A percentile compares a stretch with the other conserved stretches of the same genome.
Evolutionary conservation across 805 yeast genomes (phyloP).

Genomic region (Tanozyma kutaoensis): DNA sequence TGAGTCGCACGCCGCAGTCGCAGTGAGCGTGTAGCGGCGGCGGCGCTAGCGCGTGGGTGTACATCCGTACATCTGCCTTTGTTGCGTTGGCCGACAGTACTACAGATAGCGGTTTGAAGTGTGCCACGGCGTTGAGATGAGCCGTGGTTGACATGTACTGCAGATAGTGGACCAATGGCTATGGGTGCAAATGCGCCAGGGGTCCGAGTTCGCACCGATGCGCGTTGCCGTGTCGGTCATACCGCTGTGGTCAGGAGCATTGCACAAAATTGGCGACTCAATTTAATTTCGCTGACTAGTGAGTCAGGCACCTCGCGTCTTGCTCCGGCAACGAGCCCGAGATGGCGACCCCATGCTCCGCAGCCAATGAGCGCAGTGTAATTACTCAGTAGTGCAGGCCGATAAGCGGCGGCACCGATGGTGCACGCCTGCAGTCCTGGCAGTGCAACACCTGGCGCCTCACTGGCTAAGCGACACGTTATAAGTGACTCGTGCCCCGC

Average conservation of each 20-base stretch:
- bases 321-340: no score
- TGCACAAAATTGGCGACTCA: no score
- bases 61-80: constrained; percentile 8
- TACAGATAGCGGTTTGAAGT: constrained; percentile 12
- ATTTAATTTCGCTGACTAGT: no score
- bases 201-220: no score
- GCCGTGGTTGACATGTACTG: constrained; percentile 5
- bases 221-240: no score
- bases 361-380: constrained; percentile 6
- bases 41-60: constrained; percentile 12
- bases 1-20: constrained; percentile 15
- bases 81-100: constrained; percentile 12
- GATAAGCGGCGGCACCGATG: constrained; percentile 5
- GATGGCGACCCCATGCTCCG: no score
- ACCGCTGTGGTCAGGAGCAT: no score
- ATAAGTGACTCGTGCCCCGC: constrained; percentile 3
- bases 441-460: not conserved
- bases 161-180: no score
- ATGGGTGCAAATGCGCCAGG: no score
- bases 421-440: not conserved
- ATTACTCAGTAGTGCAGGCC: constrained; percentile 6
- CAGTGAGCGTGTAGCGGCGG: constrained; percentile 17
- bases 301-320: no score
- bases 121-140: constrained; percentile 19
- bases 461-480: not conserved